Percentiles rank a stretch among this genome's conserved stretches.
Conservation (phyloP, 345 rosid genomes). For the Lepidium didymum region DNA sequence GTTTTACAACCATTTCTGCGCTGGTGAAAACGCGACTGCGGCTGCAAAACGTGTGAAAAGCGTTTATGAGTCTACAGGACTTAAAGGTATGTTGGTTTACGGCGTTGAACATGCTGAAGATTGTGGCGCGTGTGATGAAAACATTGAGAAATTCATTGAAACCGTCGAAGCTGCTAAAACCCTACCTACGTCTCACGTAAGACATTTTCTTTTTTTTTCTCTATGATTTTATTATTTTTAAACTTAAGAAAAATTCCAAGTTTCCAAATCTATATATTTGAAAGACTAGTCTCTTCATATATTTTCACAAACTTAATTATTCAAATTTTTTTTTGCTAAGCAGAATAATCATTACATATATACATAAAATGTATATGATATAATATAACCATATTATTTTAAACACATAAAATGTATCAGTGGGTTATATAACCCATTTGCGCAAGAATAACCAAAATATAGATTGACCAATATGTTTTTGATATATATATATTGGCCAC, state of each 20-base stretch:
- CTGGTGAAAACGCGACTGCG: constrained; percentile 47
- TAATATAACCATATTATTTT: too few species aligned
- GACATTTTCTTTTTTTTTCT: constrained; percentile 12
- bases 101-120: constrained; percentile 65
- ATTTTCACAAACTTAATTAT: too few species aligned
- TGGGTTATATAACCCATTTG: too few species aligned
- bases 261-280: neutral
- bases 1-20: constrained; percentile 81
- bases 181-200: constrained; percentile 62
- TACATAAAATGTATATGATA: too few species aligned
- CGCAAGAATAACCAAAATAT: too few species aligned
- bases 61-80: constrained; percentile 44
- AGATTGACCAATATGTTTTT: too few species aligned
- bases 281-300: neutral
- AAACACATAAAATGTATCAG: too few species aligned
- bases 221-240: neutral
- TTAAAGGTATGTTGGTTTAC: constrained; percentile 67
- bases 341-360: too few species aligned
- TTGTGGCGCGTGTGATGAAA: constrained; percentile 47
- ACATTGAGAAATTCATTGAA: constrained; percentile 45
- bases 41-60: constrained; percentile 33
- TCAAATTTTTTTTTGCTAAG: too few species aligned
- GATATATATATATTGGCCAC: too few species aligned
- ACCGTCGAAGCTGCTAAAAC: constrained; percentile 51
- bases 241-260: neutral